Percentiles rank a stretch among this genome's conserved stretches.
Conservation (phyloP, 495 filamentous ascomycete species). For the Rostrohypoxylon terebratum region DNA sequence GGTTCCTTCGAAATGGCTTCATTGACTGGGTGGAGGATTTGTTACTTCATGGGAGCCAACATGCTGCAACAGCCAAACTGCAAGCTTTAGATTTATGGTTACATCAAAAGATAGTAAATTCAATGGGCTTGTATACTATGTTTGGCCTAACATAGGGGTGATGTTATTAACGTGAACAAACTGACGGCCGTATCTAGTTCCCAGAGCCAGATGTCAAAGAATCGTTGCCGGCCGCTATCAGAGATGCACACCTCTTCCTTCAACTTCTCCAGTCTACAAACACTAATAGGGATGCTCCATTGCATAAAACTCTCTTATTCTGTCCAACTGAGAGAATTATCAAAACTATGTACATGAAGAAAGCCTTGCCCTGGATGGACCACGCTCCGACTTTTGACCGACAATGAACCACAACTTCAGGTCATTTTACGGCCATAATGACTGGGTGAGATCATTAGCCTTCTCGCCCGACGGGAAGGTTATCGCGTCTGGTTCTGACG, state of each 20-base stretch:
- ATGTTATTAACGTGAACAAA: no score
- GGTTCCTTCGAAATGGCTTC: not conserved
- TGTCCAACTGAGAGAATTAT: not conserved
- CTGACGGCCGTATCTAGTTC: not conserved
- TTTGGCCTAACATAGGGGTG: no score
- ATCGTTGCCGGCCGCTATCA: not conserved
- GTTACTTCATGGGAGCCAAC: not conserved
- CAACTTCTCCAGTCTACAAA: not conserved
- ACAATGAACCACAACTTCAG: not conserved
- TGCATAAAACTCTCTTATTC: not conserved
- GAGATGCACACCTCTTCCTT: not conserved
- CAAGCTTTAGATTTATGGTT: not conserved
- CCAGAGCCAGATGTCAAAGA: not conserved
- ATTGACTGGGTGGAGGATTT: not conserved
- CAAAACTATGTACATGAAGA: not conserved
- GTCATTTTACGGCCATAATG: not conserved
- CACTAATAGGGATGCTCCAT: not conserved
- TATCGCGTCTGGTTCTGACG: slow-evolving; percentile 1
- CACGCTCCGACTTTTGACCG: not conserved
- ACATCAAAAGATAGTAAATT: not conserved
- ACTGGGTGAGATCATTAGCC: not conserved
- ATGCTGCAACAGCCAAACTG: not conserved
- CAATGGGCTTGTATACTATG: no score
- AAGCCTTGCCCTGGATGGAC: not conserved
- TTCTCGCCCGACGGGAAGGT: not conserved